Conservation (phyloP, 306 rosid species). For the Ammopiptanthus mongolicus region DNA sequence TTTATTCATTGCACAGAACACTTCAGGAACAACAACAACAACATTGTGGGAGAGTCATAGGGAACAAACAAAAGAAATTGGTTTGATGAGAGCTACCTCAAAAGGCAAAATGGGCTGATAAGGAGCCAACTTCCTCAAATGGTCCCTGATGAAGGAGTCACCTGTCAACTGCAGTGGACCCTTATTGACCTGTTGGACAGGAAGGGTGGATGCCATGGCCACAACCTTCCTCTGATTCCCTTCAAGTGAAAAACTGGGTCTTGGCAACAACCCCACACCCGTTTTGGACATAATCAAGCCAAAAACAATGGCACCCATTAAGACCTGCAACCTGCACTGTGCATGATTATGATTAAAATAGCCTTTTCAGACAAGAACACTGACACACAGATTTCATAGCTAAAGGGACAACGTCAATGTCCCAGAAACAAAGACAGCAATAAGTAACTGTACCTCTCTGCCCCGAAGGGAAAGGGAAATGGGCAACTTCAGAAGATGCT, state of each 20-base stretch:
- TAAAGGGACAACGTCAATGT: not conserved
- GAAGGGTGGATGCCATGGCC: conserved; percentile 56
- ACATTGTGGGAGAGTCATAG: not conserved
- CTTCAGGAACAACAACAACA: not conserved
- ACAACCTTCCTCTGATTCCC: conserved; percentile 39
- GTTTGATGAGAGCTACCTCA: conserved; percentile 45
- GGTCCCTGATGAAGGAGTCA: conserved; percentile 82
- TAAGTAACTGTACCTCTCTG: not conserved
- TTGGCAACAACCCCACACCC: conserved; percentile 11
- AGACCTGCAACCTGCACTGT: not conserved
- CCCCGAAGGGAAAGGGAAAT: not conserved
- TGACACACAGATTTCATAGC: not conserved
- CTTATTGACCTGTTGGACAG: conserved; percentile 41
- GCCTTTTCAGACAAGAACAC: not conserved
- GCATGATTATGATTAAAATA: not conserved
- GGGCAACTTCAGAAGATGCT: not conserved
- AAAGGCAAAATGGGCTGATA: conserved; percentile 94
- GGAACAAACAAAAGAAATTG: not conserved
- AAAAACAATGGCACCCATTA: conserved; percentile 57
- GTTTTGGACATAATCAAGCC: conserved; percentile 16
- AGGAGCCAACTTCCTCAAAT: conserved; percentile 76
- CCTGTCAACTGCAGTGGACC: conserved; percentile 43
- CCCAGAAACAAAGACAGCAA: not conserved
- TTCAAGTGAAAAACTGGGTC: conserved; percentile 30
- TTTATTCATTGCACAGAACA: not conserved